These are phyloP conservation scores for Sarcodon aspratus DNA, from an alignment of 768 basidiomycete genomes.

Conservation along the genomic window DNA sequence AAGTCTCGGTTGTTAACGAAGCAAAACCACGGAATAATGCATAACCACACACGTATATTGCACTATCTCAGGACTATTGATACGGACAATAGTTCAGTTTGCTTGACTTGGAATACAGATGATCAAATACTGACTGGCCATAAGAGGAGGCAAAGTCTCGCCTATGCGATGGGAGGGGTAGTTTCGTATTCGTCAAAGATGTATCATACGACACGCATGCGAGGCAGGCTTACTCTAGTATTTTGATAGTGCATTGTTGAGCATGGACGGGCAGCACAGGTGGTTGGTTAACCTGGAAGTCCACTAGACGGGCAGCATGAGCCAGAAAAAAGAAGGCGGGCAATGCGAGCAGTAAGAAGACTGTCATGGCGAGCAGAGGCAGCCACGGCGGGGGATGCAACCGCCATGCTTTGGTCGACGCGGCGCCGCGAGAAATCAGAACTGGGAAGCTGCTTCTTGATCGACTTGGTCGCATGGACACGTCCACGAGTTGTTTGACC, in stretches of 20 bases:
- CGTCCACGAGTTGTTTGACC: too few relatives aligned
- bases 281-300: constrained; percentile 69
- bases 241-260: constrained; percentile 51
- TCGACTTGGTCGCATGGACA: too few relatives aligned
- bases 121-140: constrained; percentile 34
- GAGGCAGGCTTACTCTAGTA: constrained; percentile 41
- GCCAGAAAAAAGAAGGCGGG: constrained; percentile 7
- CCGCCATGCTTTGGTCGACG: background rate
- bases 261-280: constrained; percentile 51
- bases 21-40: background rate
- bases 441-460: too few relatives aligned
- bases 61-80: constrained; percentile 47
- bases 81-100: background rate
- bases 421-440: too few relatives aligned
- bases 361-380: background rate
- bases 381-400: background rate
- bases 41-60: constrained; percentile 36
- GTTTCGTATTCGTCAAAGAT: constrained; percentile 1
- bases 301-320: constrained; percentile 24
- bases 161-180: constrained; percentile 19
- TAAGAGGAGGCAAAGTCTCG: constrained; percentile 67
- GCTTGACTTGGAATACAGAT: background rate
- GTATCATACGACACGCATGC: background rate
- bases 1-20: background rate
- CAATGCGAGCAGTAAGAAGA: background rate